These are phyloP conservation scores for Calonectria pseudoturangicola DNA, from an alignment of 2,329 filamentous ascomycete genomes.

Conservation along the genomic window DNA sequence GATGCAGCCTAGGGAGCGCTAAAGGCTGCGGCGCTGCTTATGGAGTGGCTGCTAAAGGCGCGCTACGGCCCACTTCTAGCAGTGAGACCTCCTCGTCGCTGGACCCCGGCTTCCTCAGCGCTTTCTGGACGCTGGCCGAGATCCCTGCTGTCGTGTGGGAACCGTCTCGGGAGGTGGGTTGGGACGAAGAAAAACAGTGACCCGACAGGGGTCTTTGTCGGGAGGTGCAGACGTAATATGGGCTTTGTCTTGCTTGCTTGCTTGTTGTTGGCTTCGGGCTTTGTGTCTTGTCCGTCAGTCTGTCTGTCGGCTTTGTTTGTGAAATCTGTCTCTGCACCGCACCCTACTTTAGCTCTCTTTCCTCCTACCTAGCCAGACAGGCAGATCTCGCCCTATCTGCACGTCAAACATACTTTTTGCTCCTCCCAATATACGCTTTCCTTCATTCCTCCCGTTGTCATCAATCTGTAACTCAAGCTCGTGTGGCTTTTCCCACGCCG, in stretches of 20 bases:
- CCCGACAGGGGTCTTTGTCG: neutral
- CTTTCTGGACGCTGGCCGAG: slow-evolving; percentile 22
- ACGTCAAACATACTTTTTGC: slow-evolving; percentile 21
- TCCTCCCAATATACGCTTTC: slow-evolving; percentile 26
- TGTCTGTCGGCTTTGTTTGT: neutral
- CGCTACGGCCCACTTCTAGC: slow-evolving; percentile 2
- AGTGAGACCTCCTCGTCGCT: slow-evolving; percentile 15
- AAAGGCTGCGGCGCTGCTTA: slow-evolving; percentile 23
- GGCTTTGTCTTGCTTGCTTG: neutral
- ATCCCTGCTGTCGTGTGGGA: slow-evolving; percentile 38
- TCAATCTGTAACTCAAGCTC: slow-evolving; percentile 24
- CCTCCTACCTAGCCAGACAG: neutral
- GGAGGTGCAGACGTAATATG: slow-evolving; percentile 16
- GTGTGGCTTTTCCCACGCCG: slow-evolving; percentile 16
- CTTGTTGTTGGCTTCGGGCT: neutral
- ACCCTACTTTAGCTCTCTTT: neutral
- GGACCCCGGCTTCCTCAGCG: slow-evolving; percentile 14
- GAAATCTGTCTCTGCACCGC: neutral
- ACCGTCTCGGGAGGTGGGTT: slow-evolving; percentile 31
- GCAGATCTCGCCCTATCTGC: neutral
- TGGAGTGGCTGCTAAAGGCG: slow-evolving; percentile 15
- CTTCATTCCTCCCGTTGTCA: slow-evolving; percentile 15
- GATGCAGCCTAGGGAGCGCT: slow-evolving; percentile 22
- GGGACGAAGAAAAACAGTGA: slow-evolving; percentile 23
- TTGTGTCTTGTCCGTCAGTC: neutral